Percentiles rank a stretch among this genome's conserved stretches.
Conservation (phyloP, 768 basidiomycete genomes). For the Leccinum olivaceopallidum region DNA sequence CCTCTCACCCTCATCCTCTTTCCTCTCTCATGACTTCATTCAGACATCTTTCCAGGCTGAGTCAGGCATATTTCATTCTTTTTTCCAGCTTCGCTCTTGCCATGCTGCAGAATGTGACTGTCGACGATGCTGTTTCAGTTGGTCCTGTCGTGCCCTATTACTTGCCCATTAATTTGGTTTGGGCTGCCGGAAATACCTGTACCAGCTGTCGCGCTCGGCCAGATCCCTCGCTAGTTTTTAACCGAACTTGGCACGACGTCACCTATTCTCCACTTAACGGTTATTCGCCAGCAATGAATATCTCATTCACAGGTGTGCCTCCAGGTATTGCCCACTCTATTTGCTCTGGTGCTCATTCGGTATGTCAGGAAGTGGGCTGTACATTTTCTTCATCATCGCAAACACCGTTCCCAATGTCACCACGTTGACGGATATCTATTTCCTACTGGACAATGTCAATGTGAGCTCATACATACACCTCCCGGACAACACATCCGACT, state of each 20-base stretch:
- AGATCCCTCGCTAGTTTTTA: slow-evolving; percentile 1
- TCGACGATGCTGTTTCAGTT: slow-evolving; percentile 15
- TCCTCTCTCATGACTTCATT: background rate
- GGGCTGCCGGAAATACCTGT: slow-evolving; percentile 13
- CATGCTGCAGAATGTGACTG: slow-evolving; percentile 12
- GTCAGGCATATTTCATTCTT: background rate
- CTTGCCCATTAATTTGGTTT: slow-evolving; percentile 1
- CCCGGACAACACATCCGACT: background rate
- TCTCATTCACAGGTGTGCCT: slow-evolving; percentile 16
- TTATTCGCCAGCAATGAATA: background rate
- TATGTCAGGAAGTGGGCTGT: slow-evolving; percentile 14
- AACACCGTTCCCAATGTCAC: background rate
- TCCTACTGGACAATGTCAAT: slow-evolving; percentile 6
- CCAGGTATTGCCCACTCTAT: background rate
- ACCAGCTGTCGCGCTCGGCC: background rate
- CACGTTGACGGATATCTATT: slow-evolving; percentile 5
- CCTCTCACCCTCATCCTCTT: background rate
- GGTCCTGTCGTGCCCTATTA: slow-evolving; percentile 13
- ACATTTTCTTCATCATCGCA: slow-evolving; percentile 22
- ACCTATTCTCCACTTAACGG: background rate
- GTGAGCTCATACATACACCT: slow-evolving; percentile 4
- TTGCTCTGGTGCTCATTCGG: background rate
- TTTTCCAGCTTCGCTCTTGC: slow-evolving; percentile 4
- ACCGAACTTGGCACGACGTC: slow-evolving; percentile 21
- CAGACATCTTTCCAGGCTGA: background rate